phyloP scores from a whole-genome alignment of 2,329 filamentous ascomycete species.

The Trichoderma sp. region DNA sequence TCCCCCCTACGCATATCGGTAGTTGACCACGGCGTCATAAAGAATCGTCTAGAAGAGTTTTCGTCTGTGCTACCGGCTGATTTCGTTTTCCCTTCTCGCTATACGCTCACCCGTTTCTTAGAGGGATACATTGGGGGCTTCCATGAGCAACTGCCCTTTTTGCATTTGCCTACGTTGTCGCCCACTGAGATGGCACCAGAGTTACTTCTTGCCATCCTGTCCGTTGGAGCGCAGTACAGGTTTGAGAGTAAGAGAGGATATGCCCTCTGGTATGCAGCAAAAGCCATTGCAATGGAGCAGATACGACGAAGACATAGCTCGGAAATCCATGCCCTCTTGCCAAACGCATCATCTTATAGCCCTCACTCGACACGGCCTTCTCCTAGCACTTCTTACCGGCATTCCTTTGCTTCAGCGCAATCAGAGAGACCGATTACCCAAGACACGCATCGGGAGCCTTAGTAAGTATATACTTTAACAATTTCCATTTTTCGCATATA shows the following conservation, averaged over 20 bases:
- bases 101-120: conserved; percentile 66
- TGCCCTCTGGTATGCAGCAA: conserved; percentile 60
- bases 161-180: conserved; percentile 65
- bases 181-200: conserved; percentile 65
- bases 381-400: conserved; percentile 54
- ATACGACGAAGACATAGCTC: conserved; percentile 56
- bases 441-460: conserved; percentile 57
- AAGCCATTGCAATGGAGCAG: conserved; percentile 56
- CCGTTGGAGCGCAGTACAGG: conserved; percentile 65
- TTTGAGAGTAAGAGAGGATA: conserved; percentile 59
- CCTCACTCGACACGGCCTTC: conserved; percentile 59
- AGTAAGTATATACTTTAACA: conserved; percentile 43
- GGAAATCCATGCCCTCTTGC: conserved; percentile 54
- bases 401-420: conserved; percentile 58
- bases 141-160: conserved; percentile 54
- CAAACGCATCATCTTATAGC: conserved; percentile 57
- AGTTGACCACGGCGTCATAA: conserved; percentile 54
- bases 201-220: conserved; percentile 63
- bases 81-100: conserved; percentile 66
- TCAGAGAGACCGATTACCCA: conserved; percentile 56
- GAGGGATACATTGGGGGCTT: conserved; percentile 70
- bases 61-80: conserved; percentile 57
- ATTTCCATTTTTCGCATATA: not conserved
- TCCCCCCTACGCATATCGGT: conserved; percentile 50
- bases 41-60: conserved; percentile 60